Base-by-base conservation (phyloP, 306 rosid genomes). In the Begonia masoniana region DNA sequence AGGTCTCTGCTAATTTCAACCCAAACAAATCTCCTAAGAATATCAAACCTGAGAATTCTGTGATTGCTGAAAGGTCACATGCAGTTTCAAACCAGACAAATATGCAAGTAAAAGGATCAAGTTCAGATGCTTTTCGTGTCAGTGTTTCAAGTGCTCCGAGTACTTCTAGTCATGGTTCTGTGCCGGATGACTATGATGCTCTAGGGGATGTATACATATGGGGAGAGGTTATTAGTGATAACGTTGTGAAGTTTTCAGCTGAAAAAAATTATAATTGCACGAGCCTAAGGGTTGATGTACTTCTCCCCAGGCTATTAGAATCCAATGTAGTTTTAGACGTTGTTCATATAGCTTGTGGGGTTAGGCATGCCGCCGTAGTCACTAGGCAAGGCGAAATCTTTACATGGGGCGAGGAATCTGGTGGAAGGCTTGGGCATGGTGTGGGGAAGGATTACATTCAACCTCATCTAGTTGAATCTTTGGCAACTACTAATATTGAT, bases 391-490 rank as follows among this genome's bases (percentile, higher is more conserved):
- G 93, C 10, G 95, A 92, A 66, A 78, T 92, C 41, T 92, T 92
- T 64, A 79, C 95, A 42, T 92, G 99, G 99, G 99, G 99, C 1
- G 95, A 87, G 72, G 99, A 84, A 73, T 76, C 89, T 45, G 93
- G 96, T 62, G 99, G 99, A 59, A 81, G 96, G 68, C 99, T 92
- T 61, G 99, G 99, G 57, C 96, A 83, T 11, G 94, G 99, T 68
- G 94, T 83, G 54, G 99, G 85, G 51, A 77, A 83, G 55, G 96
- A 92, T 72, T 84, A 86, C 61, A 66, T 76, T 23, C 85, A 87
- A 55, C 99, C 99, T 49, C 88, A 85, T 74, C 88, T 92, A 50
- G 77, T 92, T 48, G 99, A 87, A 55, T 68, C 84, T 74, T 64
- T 92, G n/a, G 78, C 82, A 62, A 77, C 76, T 43, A 76, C 78